Evolutionary conservation across 768 basidiomycete genomes (phyloP).

Genomic region (Zangia roseola): DNA sequence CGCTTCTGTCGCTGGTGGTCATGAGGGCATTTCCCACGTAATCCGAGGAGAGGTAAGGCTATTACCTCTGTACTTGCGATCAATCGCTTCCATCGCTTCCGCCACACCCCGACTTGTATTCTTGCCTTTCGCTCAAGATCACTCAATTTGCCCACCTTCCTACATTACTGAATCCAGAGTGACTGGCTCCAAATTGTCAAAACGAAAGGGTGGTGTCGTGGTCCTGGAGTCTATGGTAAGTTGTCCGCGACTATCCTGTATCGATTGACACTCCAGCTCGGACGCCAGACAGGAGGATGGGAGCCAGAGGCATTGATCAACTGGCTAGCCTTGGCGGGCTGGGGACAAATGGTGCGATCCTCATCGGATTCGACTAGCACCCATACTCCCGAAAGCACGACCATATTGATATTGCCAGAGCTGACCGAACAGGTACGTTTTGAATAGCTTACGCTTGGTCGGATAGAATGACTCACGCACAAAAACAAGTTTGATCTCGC

Average conservation of each 20-base stretch:
- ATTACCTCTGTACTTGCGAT: neutral
- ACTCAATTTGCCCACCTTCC: conserved; percentile 93
- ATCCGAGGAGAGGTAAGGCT: conserved; percentile 88
- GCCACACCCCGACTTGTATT: conserved; percentile 87
- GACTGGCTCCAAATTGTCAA: conserved; percentile 93
- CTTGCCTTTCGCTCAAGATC: conserved; percentile 63
- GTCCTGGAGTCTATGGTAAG: conserved; percentile 85
- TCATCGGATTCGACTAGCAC: conserved; percentile 24
- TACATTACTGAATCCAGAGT: conserved; percentile 84
- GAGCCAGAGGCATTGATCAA: conserved; percentile 88
- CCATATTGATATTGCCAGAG: conserved; percentile 57
- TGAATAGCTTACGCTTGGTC: neutral
- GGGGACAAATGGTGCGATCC: conserved; percentile 60
- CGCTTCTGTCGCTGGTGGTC: conserved; percentile 93
- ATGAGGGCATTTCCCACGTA: conserved; percentile 93
- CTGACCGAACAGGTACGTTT: conserved; percentile 59
- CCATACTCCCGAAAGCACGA: conserved; percentile 63
- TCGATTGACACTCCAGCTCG: neutral
- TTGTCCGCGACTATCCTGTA: neutral
- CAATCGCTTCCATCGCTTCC: conserved; percentile 89
- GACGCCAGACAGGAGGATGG: conserved; percentile 73
- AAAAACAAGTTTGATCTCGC: conserved; percentile 69
- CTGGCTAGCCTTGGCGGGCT: conserved; percentile 93
- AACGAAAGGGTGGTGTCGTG: conserved; percentile 85
- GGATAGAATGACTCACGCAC: neutral